Evolutionary conservation across 768 basidiomycete species (phyloP), one percentile per base, ranked within the genome.

Genomic region (Lentinula sp.): DNA sequence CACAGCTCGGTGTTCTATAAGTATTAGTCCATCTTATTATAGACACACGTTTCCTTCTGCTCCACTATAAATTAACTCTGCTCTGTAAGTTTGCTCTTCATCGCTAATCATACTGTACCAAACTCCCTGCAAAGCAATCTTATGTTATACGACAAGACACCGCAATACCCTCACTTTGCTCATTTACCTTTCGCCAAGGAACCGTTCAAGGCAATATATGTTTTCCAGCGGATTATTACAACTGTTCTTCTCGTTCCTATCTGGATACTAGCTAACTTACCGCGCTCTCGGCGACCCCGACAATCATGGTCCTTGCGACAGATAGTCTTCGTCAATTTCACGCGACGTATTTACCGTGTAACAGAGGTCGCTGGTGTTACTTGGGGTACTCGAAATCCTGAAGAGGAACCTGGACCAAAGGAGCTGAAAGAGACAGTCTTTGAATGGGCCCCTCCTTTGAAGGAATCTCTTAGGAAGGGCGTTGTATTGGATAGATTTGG

Each of bases 331-430:
- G 79, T 82, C 65, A 78, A 79, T 63, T 84, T 83, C 65, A 82
- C 77, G 0, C 75, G 79, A 39, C 75, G 82, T 39, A 78, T 84
- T 10, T 81, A 74, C 74, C 78, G 75, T 64, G 77, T 84, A 56
- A 81, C 81, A 11, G 81, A 84, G 64, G 77, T 81, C 15, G 82
- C 82, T 39, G 82, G 82, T 28, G 81, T 84, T 18, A 83, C 80
- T 8, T 82, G 80, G 78, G 76, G 76, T 43, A 82, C 81, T 2
- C 73, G 79, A 16, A 73, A 81, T 54, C 80, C 82, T 0, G 73
- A 76, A 32, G 56, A 64, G 16, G 75, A 71, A 18, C 78, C 78
- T 49, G 62, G 67, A 9, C 62, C 63, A 28, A 39, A 58, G 2
- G 69, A 68, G 13, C 70, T 82, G 60, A 76, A 72, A 60, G 76